Base-by-base conservation (phyloP, 1,284 basidiomycete species). In the Peniophora sp. region DNA sequence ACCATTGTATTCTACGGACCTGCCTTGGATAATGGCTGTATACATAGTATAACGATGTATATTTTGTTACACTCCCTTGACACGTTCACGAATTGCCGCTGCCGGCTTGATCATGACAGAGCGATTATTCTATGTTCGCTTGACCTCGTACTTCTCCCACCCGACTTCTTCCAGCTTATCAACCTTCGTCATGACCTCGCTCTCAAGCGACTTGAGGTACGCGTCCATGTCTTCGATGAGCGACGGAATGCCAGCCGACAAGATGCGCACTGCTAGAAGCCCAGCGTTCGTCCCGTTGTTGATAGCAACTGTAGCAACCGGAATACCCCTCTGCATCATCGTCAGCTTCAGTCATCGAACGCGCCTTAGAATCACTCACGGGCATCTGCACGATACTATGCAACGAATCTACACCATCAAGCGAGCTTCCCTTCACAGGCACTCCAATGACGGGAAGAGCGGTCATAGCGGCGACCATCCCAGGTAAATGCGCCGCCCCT, bases 361-460 rank as follows among this genome's bases (percentile, higher is more conserved):
- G 19, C 11, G 16, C 34, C 48, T 19, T 52, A 47, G 48, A 46
- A 27, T 20, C 11, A 78, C 89, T 61, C 62, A 94, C 92, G 16
- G 96, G 96, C 96, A 99, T 99, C 72, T 99, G 96, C 11, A 99
- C 92, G 59, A 99, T 99, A 64, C 91, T 95, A 66, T 97, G 87
- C 58, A 99, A 69, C 20, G 92, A 94, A 69, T 99, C 96, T 0
- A 99, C 94, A 3, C 96, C 96, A 66, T 97, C 96, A 20, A 99
- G 74, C 0, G 85, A 81, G 65, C 91, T 94, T 12, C 92, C 95
- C 65, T 96, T 97, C 51, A 99, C 95, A 1, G 96, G 96, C 0
- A 99, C 96, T 24, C 97, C 96, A 45, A 99, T 85, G 2, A 99
- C 93, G 0, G 97, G 96, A 50, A 99, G 69, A 1, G 84, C 75